These are phyloP conservation scores for Sorghum bicolor DNA, from an alignment of 176 grass and related monocot genomes.

Conservation along the genomic window Sorghum_bicolor_NCBIv3 NC_012875.2:45145001-45145500, in stretches of 20 bases:
- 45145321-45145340: slow-evolving; percentile 71
- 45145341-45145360: slow-evolving; percentile 82
- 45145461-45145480: neutral
- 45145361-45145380: slow-evolving; percentile 19
- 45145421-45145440: neutral
- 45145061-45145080: neutral
- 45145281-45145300: slow-evolving; percentile 64
- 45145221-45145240: slow-evolving; percentile 49
- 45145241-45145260: slow-evolving; percentile 83
- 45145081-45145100: neutral
- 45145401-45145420: neutral
- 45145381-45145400: neutral
- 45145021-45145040: slow-evolving; percentile 4
- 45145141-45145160: slow-evolving; percentile 19
- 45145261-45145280: slow-evolving; percentile 59
- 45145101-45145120: slow-evolving; percentile 25
- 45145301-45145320: slow-evolving; percentile 70
- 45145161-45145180: slow-evolving; percentile 21
- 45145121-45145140: slow-evolving; percentile 16
- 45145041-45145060: neutral
- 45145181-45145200: slow-evolving; percentile 30
- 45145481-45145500: neutral
- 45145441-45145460: neutral
- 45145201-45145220: slow-evolving; percentile 14
- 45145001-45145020: neutral